Conservation (phyloP, 2,329 filamentous ascomycete genomes). For the Knoxdaviesia proteae region DNA sequence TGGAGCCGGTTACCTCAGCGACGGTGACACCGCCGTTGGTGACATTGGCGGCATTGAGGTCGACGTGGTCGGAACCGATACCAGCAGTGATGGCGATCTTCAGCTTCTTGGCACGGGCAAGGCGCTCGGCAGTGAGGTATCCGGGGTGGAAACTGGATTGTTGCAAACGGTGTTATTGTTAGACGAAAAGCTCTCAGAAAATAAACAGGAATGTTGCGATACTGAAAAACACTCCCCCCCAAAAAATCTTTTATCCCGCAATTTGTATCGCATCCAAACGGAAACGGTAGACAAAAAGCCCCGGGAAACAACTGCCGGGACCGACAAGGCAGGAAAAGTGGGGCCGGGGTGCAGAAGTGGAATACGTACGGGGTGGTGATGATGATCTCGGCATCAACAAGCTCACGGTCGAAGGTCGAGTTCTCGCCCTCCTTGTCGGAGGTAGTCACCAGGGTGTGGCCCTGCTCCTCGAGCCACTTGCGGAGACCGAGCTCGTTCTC, state of each 20-base stretch:
- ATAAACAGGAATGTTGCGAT: too few species aligned
- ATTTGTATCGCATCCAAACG: too few species aligned
- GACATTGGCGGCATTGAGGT: slow-evolving; percentile 91
- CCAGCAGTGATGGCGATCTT: slow-evolving; percentile 94
- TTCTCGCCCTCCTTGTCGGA: slow-evolving; percentile 91
- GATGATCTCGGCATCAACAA: slow-evolving; percentile 94
- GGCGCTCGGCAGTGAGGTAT: slow-evolving; percentile 88
- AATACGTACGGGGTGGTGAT: slow-evolving; percentile 76
- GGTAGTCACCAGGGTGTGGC: slow-evolving; percentile 90
- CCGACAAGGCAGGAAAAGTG: not conserved
- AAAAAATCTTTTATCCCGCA: too few species aligned
- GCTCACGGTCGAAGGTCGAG: slow-evolving; percentile 86
- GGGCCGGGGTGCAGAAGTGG: slow-evolving; percentile 1
- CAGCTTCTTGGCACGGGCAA: slow-evolving; percentile 96
- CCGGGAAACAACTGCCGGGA: too few species aligned
- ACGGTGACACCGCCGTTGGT: slow-evolving; percentile 96
- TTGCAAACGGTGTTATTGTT: not conserved
- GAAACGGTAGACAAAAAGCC: too few species aligned
- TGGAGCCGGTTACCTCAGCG: slow-evolving; percentile 92
- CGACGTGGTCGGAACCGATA: slow-evolving; percentile 96
- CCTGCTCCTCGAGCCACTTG: slow-evolving; percentile 93
- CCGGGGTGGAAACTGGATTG: slow-evolving; percentile 74
- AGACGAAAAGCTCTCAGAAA: too few species aligned
- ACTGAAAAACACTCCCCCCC: too few species aligned
- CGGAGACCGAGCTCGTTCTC: slow-evolving; percentile 96